Percentiles rank a stretch among this genome's conserved stretches.
Conservation (phyloP, 1,139 yeast species). For the Candida tunisiensis region DNA sequence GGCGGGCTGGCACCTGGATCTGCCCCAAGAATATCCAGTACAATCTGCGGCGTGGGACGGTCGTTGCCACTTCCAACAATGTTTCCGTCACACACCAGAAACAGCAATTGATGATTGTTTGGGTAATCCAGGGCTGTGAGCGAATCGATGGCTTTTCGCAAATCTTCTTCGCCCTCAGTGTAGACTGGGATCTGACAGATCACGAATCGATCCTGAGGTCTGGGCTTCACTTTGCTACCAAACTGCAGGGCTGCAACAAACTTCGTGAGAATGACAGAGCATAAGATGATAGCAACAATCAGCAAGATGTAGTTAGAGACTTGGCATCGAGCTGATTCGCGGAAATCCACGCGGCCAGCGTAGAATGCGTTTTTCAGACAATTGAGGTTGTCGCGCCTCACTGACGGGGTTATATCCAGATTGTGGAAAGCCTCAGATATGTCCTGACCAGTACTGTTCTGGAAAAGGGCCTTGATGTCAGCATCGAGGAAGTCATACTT, state of each 20-base stretch:
- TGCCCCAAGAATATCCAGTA: conserved; percentile 23
- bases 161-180: conserved; percentile 24
- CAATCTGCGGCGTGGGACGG: conserved; percentile 23
- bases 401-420: conserved; percentile 9
- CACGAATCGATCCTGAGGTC: conserved; percentile 22
- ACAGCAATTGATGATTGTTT: conserved; percentile 21
- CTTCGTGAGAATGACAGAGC: conserved; percentile 22
- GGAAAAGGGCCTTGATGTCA: conserved; percentile 15
- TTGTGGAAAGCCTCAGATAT: conserved; percentile 10
- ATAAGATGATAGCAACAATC: conserved; percentile 20
- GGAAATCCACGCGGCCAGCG: conserved; percentile 20
- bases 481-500: conserved; percentile 19
- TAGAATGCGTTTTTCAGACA: conserved; percentile 21
- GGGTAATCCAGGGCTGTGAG: conserved; percentile 21
- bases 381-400: conserved; percentile 9
- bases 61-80: conserved; percentile 26
- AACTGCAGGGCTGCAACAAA: conserved; percentile 23
- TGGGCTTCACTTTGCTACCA: conserved; percentile 19
- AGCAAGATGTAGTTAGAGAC: conserved; percentile 22
- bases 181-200: conserved; percentile 26
- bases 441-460: conserved; percentile 18
- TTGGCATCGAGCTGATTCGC: conserved; percentile 22
- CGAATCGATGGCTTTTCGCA: conserved; percentile 25
- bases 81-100: conserved; percentile 24
- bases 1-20: conserved; percentile 21